Evolutionary conservation across 768 basidiomycete species (phyloP).

Genomic region (Xanthoconium purpureum): DNA sequence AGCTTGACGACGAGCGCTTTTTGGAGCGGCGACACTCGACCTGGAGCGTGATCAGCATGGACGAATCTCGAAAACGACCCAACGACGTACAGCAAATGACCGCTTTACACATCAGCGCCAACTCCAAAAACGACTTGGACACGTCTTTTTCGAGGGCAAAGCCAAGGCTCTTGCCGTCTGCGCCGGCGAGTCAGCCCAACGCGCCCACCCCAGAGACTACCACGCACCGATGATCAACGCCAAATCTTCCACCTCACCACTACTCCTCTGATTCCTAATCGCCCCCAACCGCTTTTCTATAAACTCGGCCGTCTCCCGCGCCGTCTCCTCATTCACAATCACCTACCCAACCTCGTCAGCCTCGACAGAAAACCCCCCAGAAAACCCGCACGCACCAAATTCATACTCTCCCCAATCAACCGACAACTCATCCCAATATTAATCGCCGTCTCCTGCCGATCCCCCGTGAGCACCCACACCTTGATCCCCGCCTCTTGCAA

Average conservation of each 20-base stretch:
- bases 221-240: constrained; percentile 87
- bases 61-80: too few species aligned
- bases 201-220: background rate
- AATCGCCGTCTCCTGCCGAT: constrained; percentile 98
- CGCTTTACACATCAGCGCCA: constrained; percentile 97
- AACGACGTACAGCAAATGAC: constrained; percentile 84
- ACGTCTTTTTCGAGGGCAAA: constrained; percentile 93
- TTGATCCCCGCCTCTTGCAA: constrained; percentile 98
- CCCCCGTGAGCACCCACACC: constrained; percentile 98
- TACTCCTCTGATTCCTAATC: constrained; percentile 88
- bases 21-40: constrained; percentile 95
- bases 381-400: constrained; percentile 47
- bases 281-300: constrained; percentile 84
- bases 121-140: constrained; percentile 85
- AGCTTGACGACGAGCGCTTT: constrained; percentile 97
- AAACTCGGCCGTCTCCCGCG: constrained; percentile 80
- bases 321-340: constrained; percentile 88
- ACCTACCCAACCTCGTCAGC: constrained; percentile 27
- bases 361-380: too few species aligned
- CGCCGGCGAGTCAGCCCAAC: background rate
- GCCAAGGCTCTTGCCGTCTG: constrained; percentile 92
- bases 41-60: constrained; percentile 23
- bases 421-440: constrained; percentile 98
- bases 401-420: constrained; percentile 98
- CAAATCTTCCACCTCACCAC: constrained; percentile 91